Conservation (phyloP, 768 basidiomycete genomes). For the Suillus occidentalis region DNA sequence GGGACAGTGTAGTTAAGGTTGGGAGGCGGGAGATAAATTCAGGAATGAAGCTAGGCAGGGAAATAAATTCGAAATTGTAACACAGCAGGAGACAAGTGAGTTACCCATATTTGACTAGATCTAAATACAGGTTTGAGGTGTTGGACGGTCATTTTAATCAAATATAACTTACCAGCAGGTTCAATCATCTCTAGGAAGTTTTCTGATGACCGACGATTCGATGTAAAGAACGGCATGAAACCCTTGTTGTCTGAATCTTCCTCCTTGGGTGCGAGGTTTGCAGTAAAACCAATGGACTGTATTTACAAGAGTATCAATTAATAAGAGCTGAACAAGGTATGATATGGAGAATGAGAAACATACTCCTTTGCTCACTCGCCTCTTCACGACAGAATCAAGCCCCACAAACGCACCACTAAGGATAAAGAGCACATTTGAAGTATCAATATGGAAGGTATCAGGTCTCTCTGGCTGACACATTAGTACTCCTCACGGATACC, state of each 20-base stretch:
- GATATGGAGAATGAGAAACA: conserved; percentile 28
- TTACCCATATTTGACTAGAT: conserved; percentile 85
- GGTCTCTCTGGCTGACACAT: conserved; percentile 45
- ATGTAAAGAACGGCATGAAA: conserved; percentile 72
- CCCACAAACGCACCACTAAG: conserved; percentile 95
- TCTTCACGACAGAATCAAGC: conserved; percentile 76
- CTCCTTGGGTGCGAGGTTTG: conserved; percentile 43
- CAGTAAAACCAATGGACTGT: conserved; percentile 89
- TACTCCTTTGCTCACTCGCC: conserved; percentile 83
- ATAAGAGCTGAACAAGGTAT: neutral
- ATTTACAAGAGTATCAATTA: neutral
- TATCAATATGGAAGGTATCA: conserved; percentile 78
- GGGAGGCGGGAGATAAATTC: conserved; percentile 96
- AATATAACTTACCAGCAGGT: conserved; percentile 51
- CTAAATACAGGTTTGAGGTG: conserved; percentile 34
- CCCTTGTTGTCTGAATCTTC: conserved; percentile 36
- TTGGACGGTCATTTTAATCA: neutral
- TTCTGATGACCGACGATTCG: conserved; percentile 56
- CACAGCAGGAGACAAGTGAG: neutral
- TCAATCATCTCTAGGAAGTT: conserved; percentile 71
- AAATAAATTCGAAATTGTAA: neutral
- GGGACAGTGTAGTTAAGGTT: conserved; percentile 80
- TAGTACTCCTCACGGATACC: conserved; percentile 7
- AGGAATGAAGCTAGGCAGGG: conserved; percentile 72
- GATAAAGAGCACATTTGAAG: conserved; percentile 92